Evolutionary conservation across 495 filamentous ascomycete genomes (phyloP), one percentile per base, ranked within the genome.

Genomic region (Chaetomium tenue): DNA sequence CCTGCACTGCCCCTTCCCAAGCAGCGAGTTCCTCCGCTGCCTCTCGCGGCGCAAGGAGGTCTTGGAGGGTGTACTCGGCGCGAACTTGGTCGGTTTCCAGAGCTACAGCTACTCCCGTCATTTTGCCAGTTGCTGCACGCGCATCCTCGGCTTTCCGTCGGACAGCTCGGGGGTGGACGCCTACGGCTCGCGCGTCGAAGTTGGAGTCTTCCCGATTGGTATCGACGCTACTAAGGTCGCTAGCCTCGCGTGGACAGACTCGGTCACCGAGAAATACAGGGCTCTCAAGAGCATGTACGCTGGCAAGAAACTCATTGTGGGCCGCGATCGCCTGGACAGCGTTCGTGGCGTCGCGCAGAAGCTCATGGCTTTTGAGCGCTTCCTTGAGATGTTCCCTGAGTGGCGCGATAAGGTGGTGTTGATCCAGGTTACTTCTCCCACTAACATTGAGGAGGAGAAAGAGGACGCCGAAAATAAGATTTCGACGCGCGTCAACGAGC

Each of bases 81-180:
- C 93, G 46, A 96, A 96, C 72, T 87, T 96, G 82, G 82, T 97
- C 64, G 91, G 90, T 0, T 96, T 97, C 79, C 93, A 97, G 75
- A 92, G 91, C 4, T 91, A 89, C 76, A 92, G 91, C 70, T 96
- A 95, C 72, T 92, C 91, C 13, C 85, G 91, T 3, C 93, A 97
- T 72, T 97, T 97, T 68, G 85, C 88, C 12, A 96, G 91, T 39
- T 96, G 91, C 76, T 97, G 93, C 75, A 93, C 90, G 4, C 84
- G 92, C 9, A 87, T 97, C 22, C 79, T 97, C 9, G 89, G 88
- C 8, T 95, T 92, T 71, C 90, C 91, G 20, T 93, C 91, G 3
- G 82, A 85, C 63, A 85, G 87, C 2, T 85, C 86, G 39, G 92
- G 92, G 0, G 89, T 97, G 0, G 90, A 95, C 75, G 91, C 91